These are phyloP conservation scores for Pichia rugopelliculosa DNA, from an alignment of 805 yeast species.

Conservation along the genomic window DNA sequence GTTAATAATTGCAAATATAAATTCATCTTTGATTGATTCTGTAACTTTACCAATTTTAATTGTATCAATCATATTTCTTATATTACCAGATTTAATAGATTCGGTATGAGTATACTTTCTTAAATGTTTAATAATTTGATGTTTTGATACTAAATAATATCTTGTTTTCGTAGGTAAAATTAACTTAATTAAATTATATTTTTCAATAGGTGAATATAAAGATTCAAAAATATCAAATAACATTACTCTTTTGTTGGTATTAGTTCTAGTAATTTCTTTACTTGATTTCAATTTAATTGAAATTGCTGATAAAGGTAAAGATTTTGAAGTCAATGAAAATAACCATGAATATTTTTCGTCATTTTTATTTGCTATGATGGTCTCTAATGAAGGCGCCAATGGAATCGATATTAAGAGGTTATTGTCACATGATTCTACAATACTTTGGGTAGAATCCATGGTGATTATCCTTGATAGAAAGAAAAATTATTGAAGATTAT, in stretches of 20 bases:
- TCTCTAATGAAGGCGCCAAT: neutral
- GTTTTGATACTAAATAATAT: slow-evolving; percentile 3
- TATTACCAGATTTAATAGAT: neutral
- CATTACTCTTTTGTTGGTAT: neutral
- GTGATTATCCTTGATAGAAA: neutral
- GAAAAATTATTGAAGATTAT: too few relatives aligned
- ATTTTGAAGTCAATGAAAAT: neutral
- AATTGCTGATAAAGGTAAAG: slow-evolving; percentile 2
- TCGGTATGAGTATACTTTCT: slow-evolving; percentile 2
- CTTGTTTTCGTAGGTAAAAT: slow-evolving; percentile 4
- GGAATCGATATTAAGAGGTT: slow-evolving; percentile 1
- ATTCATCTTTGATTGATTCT: neutral
- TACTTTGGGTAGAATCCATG: neutral
- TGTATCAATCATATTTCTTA: neutral
- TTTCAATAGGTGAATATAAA: slow-evolving; percentile 3
- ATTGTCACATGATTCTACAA: neutral
- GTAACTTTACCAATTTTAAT: slow-evolving; percentile 5
- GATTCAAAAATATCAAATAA: neutral
- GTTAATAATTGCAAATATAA: neutral
- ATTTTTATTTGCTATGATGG: neutral
- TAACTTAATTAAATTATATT: neutral
- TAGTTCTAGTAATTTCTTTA: too few relatives aligned
- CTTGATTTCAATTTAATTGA: neutral
- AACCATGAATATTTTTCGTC: neutral
- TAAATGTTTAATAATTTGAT: slow-evolving; percentile 1